Conservation (phyloP, 352 stramenopile genomes). For the Globisporangium acanthophoron region DNA sequence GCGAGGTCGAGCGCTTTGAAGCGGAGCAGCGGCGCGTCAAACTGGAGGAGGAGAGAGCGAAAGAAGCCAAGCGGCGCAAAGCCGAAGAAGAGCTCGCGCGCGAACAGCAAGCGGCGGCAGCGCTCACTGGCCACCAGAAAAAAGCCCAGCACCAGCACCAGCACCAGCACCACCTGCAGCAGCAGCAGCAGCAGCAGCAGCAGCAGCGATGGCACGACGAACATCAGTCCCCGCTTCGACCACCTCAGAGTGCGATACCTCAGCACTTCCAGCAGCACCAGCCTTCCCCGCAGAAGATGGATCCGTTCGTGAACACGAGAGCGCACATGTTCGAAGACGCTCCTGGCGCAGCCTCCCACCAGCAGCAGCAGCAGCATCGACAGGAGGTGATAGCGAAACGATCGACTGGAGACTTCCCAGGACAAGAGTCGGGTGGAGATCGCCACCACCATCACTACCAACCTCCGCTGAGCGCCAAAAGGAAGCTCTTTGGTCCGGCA, state of each 20-base stretch:
- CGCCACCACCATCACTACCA: too few species aligned
- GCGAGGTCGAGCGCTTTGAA: constrained; percentile 45
- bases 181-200: constrained; percentile 28
- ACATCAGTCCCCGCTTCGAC: not conserved
- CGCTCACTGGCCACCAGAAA: constrained; percentile 26
- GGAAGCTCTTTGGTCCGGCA: too few species aligned
- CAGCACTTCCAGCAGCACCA: constrained; percentile 11
- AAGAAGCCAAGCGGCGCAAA: constrained; percentile 46
- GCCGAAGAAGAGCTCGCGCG: constrained; percentile 38
- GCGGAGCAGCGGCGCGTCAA: constrained; percentile 38
- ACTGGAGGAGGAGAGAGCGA: constrained; percentile 33
- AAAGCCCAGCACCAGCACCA: constrained; percentile 20
- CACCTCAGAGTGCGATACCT: not conserved
- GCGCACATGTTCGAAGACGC: constrained; percentile 49
- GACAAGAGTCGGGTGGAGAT: too few species aligned
- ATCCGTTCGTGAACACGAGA: constrained; percentile 47
- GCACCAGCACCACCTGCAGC: not conserved
- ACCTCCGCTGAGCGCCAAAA: too few species aligned
- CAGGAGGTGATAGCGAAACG: too few species aligned
- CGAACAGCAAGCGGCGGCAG: constrained; percentile 26
- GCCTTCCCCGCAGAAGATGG: constrained; percentile 12
- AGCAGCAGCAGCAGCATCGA: not conserved
- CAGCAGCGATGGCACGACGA: constrained; percentile 2
- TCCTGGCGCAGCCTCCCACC: constrained; percentile 2
- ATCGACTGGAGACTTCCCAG: not conserved